Conservation (phyloP, 225 moss, liverwort and hornwort species). For the Physcomitrium patens region DNA sequence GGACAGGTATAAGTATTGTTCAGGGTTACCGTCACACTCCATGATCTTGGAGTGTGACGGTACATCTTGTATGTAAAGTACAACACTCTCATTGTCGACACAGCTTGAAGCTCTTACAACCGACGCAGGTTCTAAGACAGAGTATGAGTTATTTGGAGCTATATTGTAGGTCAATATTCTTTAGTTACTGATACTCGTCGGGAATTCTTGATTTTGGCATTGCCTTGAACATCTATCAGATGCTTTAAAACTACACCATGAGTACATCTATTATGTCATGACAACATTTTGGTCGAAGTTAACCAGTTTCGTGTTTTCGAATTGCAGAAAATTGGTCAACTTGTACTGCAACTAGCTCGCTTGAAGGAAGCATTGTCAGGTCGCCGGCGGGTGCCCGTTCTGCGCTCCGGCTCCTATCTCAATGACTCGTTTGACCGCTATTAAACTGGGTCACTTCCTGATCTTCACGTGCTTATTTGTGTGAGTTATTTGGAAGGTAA, state of each 20-base stretch:
- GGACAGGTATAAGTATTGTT: too few species aligned
- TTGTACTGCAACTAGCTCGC: slow-evolving; percentile 85
- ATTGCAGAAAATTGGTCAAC: slow-evolving; percentile 92
- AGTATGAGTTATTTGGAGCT: not conserved
- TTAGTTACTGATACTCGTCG: not conserved
- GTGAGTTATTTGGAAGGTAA: slow-evolving; percentile 33
- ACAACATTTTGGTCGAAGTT: not conserved
- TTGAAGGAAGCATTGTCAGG: slow-evolving; percentile 90
- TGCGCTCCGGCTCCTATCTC: slow-evolving; percentile 58
- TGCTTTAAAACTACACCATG: not conserved
- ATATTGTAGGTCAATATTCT: not conserved
- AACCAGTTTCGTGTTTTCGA: not conserved
- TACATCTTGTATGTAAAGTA: not conserved
- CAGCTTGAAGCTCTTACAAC: not conserved
- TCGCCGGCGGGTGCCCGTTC: slow-evolving; percentile 87
- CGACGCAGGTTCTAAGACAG: not conserved
- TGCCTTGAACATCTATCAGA: not conserved
- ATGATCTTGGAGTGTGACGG: not conserved
- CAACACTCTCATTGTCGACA: not conserved
- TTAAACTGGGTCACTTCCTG: slow-evolving; percentile 22
- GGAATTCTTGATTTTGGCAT: not conserved
- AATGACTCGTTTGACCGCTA: slow-evolving; percentile 46
- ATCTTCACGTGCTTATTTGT: slow-evolving; percentile 7
- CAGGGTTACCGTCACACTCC: too few species aligned
- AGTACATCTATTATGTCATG: not conserved